Evolutionary conservation across 305 asterid genomes (phyloP).

Genomic region (Solanum hybrid): DNA sequence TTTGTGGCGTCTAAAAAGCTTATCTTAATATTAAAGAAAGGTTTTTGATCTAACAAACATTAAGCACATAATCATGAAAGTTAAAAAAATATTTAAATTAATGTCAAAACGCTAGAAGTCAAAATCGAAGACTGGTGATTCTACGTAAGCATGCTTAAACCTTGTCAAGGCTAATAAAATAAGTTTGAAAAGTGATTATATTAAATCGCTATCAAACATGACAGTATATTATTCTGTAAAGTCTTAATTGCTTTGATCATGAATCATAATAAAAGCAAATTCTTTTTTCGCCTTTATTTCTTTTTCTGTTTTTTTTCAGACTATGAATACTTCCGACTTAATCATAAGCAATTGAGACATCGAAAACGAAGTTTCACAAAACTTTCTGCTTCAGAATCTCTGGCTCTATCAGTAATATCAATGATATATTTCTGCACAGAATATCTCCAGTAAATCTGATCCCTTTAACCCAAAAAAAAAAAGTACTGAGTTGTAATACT

Average conservation of each 20-base stretch:
- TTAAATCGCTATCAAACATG: background rate
- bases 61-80: background rate
- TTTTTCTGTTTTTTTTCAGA: background rate
- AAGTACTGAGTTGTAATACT: background rate
- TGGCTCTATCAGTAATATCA: background rate
- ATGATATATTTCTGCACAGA: background rate
- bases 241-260: background rate
- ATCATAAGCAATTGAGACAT: background rate
- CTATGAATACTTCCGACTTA: background rate
- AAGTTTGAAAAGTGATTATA: background rate
- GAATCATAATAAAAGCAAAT: background rate
- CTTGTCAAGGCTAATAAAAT: background rate
- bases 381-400: background rate
- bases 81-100: background rate
- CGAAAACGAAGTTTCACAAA: background rate
- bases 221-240: background rate
- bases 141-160: background rate
- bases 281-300: background rate
- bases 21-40: background rate
- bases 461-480: background rate
- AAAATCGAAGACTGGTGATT: background rate
- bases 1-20: background rate
- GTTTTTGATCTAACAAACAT: background rate
- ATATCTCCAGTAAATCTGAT: background rate
- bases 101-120: background rate